phyloP scores from a whole-genome alignment of 208 protist genomes.

The Crithidia brevicula region DNA sequence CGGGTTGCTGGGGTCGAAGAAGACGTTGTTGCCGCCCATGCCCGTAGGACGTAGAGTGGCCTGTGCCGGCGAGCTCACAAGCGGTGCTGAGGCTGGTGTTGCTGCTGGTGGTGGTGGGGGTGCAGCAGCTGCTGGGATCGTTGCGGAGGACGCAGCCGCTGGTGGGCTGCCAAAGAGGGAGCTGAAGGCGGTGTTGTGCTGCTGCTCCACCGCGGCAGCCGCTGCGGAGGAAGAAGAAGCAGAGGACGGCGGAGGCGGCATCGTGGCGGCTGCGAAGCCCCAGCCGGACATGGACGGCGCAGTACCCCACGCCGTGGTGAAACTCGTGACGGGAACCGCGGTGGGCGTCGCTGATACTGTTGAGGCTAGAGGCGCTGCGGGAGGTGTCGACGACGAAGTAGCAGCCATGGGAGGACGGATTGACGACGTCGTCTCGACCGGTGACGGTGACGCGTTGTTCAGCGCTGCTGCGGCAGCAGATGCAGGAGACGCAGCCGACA shows the following conservation, averaged over 20 bases:
- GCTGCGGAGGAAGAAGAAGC: neutral
- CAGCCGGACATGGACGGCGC: slow-evolving; percentile 1
- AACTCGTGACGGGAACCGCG: slow-evolving; percentile 28
- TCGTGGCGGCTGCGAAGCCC: slow-evolving; percentile 6
- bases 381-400: neutral
- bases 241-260: neutral
- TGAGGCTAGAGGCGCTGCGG: slow-evolving; percentile 8
- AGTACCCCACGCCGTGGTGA: slow-evolving; percentile 30
- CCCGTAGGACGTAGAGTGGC: neutral
- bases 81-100: neutral
- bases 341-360: neutral
- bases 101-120: slow-evolving; percentile 1
- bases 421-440: too few species aligned
- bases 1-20: slow-evolving; percentile 45
- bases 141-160: neutral
- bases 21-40: slow-evolving; percentile 44
- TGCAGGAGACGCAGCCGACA: slow-evolving; percentile 3
- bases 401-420: too few species aligned
- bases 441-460: too few species aligned
- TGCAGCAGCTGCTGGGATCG: neutral
- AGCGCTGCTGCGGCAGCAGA: slow-evolving; percentile 5
- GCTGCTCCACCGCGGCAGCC: neutral
- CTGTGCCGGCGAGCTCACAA: neutral
- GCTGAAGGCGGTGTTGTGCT: slow-evolving; percentile 36
- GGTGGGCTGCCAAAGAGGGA: slow-evolving; percentile 28